These are phyloP conservation scores for Moesziomyces parantarcticus DNA, from an alignment of 1,284 basidiomycete genomes.

Conservation along the genomic window DNA sequence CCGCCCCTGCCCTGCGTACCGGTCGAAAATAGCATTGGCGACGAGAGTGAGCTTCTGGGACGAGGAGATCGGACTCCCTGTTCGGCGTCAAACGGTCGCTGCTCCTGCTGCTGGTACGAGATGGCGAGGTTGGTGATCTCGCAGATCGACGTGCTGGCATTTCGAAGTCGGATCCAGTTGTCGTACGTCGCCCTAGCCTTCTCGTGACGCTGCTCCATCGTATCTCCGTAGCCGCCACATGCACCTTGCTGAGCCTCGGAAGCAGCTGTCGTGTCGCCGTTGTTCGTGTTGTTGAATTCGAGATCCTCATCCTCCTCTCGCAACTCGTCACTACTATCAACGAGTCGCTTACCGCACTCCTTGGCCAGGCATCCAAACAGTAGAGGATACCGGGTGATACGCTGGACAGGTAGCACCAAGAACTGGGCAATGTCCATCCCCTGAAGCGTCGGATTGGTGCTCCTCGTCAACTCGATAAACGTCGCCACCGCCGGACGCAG, in stretches of 20 bases:
- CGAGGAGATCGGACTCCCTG: not conserved
- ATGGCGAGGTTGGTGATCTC: conserved; percentile 24
- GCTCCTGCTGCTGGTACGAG: conserved; percentile 18
- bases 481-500: conserved; percentile 14
- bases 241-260: not conserved
- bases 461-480: conserved; percentile 17
- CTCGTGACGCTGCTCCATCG: conserved; percentile 6
- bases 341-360: conserved; percentile 14
- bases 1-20: no score
- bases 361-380: conserved; percentile 27
- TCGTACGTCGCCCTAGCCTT: conserved; percentile 5
- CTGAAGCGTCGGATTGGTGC: conserved; percentile 22
- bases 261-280: no score
- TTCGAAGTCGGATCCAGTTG: conserved; percentile 16
- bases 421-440: conserved; percentile 27
- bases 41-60: conserved; percentile 3
- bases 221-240: no score
- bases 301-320: conserved; percentile 15
- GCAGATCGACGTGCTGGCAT: conserved; percentile 16
- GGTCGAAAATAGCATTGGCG: conserved; percentile 2
- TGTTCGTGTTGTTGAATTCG: not conserved
- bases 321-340: conserved; percentile 9
- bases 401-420: conserved; percentile 24
- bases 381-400: conserved; percentile 22
- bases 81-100: not conserved